These are phyloP conservation scores for Rutidosis leptorrhynchoides DNA, from an alignment of 129 eudicot genomes.

Conservation along the genomic window DNA sequence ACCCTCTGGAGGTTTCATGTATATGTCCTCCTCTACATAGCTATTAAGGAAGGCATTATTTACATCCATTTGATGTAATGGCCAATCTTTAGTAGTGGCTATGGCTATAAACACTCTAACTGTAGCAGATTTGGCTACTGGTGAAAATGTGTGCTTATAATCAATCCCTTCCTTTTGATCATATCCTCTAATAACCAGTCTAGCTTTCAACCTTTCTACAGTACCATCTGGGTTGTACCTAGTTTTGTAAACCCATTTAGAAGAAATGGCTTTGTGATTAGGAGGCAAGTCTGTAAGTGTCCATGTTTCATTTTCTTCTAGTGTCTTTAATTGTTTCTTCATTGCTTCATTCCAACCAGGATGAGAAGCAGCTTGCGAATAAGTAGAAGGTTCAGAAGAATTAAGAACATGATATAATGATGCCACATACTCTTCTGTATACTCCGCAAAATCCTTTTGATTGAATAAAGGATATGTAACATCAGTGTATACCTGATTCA, in stretches of 20 bases:
- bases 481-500: too few species aligned
- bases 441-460: too few species aligned
- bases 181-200: not conserved
- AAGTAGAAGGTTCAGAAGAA: not conserved
- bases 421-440: not conserved
- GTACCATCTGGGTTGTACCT: not conserved
- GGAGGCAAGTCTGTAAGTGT: not conserved
- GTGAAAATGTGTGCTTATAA: too few species aligned
- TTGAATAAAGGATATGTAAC: too few species aligned
- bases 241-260: not conserved
- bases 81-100: not conserved
- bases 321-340: not conserved
- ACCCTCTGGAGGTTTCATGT: not conserved
- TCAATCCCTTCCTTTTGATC: not conserved
- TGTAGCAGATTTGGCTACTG: too few species aligned
- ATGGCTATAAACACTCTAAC: not conserved
- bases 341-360: not conserved
- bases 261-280: not conserved
- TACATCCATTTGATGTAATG: not conserved
- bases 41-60: not conserved
- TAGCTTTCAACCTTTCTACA: not conserved
- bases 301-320: not conserved
- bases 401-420: not conserved
- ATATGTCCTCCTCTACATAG: not conserved
- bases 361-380: not conserved